A percentile compares a stretch with the other conserved stretches of the same genome.
Conservation (phyloP, 495 filamentous ascomycete species). For the Entonaema liquescens region DNA sequence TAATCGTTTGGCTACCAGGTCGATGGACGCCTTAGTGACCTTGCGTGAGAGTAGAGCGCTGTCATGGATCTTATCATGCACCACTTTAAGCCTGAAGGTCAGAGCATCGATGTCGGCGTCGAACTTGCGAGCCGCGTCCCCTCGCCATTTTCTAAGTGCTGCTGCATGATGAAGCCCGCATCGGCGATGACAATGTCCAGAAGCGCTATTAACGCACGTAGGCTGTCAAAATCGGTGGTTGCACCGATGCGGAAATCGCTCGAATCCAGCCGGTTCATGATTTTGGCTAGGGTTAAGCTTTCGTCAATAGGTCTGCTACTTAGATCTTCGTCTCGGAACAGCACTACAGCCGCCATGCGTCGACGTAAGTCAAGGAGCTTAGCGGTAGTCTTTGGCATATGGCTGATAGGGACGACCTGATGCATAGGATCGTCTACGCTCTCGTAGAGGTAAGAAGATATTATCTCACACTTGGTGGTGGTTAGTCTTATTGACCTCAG, state of each 20-base stretch:
- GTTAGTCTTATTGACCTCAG: constrained; percentile 24
- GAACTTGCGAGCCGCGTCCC: constrained; percentile 61
- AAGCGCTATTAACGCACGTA: constrained; percentile 69
- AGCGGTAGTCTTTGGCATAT: constrained; percentile 63
- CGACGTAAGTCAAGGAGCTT: constrained; percentile 70
- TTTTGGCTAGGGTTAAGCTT: constrained; percentile 59
- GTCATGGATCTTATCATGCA: constrained; percentile 77
- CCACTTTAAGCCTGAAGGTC: constrained; percentile 65
- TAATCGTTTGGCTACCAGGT: constrained; percentile 75
- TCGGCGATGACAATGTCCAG: constrained; percentile 79
- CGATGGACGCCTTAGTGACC: constrained; percentile 75
- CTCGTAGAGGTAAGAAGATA: constrained; percentile 61
- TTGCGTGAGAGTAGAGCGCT: constrained; percentile 75
- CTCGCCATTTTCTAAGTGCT: constrained; percentile 26
- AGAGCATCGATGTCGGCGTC: constrained; percentile 75
- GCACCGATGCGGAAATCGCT: constrained; percentile 48
- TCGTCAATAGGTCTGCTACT: constrained; percentile 54
- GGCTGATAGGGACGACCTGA: constrained; percentile 66
- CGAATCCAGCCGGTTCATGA: constrained; percentile 62
- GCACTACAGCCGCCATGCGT: constrained; percentile 76
- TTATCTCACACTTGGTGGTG: constrained; percentile 58
- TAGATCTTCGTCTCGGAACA: constrained; percentile 63
- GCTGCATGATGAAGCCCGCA: constrained; percentile 48
- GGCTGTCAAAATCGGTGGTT: constrained; percentile 70
- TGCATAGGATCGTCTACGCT: constrained; percentile 61